A percentile compares a stretch with the other conserved stretches of the same genome.
Evolutionary conservation across 2,329 filamentous ascomycete species (phyloP).

Genomic region (Aspergillus tamarii): DNA sequence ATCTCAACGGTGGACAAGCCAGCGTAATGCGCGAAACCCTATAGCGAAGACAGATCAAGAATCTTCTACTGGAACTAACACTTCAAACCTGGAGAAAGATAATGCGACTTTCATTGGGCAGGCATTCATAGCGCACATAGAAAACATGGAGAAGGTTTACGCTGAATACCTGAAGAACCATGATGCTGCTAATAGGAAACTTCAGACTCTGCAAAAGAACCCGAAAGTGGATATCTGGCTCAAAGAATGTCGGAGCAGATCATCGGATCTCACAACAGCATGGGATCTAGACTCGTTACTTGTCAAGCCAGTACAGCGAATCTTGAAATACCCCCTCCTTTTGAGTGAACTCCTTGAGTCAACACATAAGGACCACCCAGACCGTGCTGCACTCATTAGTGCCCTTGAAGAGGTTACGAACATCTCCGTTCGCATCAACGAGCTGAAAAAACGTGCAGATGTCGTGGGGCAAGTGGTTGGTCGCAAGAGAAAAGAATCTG

Average conservation of each 20-base stretch:
- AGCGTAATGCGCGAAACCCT: conserved; percentile 49
- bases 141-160: conserved; percentile 66
- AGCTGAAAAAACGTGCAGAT: conserved; percentile 92
- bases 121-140: conserved; percentile 59
- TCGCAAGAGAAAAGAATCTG: conserved; percentile 84
- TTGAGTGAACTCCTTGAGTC: conserved; percentile 77
- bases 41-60: conserved; percentile 34
- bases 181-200: conserved; percentile 64
- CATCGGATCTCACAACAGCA: conserved; percentile 86
- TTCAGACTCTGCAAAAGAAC: conserved; percentile 55
- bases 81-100: conserved; percentile 60
- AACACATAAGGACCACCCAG: conserved; percentile 82
- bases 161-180: conserved; percentile 68
- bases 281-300: conserved; percentile 97
- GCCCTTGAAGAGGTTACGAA: conserved; percentile 71
- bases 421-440: conserved; percentile 76
- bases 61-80: conserved; percentile 29
- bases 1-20: conserved; percentile 56
- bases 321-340: conserved; percentile 90
- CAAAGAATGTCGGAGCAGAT: conserved; percentile 88
- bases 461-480: conserved; percentile 87
- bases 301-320: conserved; percentile 93
- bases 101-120: conserved; percentile 61
- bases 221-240: conserved; percentile 77
- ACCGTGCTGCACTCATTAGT: conserved; percentile 70